A percentile compares a stretch with the other conserved stretches of the same genome.
Conservation (phyloP, 305 asterid genomes). For the Ilex paraguariensis region DNA sequence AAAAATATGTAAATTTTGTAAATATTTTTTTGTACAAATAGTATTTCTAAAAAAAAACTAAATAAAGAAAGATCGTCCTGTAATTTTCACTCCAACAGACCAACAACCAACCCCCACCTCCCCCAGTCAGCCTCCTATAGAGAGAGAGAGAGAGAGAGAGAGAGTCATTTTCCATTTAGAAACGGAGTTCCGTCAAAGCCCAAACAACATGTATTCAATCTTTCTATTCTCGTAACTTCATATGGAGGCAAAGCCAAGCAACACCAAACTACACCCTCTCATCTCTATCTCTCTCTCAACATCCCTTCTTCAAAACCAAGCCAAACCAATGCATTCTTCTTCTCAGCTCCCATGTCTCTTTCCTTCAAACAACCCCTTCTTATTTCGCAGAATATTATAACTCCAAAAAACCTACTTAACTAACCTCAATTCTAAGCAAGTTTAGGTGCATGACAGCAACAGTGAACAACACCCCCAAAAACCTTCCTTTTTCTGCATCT, state of each 20-base stretch:
- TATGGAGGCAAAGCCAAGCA: slow-evolving; percentile 38
- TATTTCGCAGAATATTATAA: background rate
- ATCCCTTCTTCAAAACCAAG: too few relatives aligned
- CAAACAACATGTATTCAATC: slow-evolving; percentile 2
- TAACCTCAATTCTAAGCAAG: slow-evolving; percentile 75
- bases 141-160: background rate
- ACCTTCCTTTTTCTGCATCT: slow-evolving; percentile 27
- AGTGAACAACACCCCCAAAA: slow-evolving; percentile 33
- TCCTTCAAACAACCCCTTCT: slow-evolving; percentile 55
- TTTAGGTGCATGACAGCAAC: slow-evolving; percentile 87
- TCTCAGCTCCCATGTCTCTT: slow-evolving; percentile 53
- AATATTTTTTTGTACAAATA: too few relatives aligned
- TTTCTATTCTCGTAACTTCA: slow-evolving; percentile 22
- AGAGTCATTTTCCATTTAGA: slow-evolving; percentile 28
- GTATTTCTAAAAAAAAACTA: too few relatives aligned
- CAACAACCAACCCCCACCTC: slow-evolving; percentile 18
- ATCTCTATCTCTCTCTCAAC: background rate
- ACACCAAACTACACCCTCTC: background rate
- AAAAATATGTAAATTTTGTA: too few relatives aligned
- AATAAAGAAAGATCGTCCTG: background rate
- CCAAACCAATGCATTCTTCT: background rate
- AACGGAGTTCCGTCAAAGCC: slow-evolving; percentile 8
- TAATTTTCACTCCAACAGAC: slow-evolving; percentile 19
- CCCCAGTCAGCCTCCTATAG: background rate
- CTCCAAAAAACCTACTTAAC: too few relatives aligned